Evolutionary conservation across 768 basidiomycete species (phyloP), one percentile per base, ranked within the genome.

Genomic region (Mycena venus): DNA sequence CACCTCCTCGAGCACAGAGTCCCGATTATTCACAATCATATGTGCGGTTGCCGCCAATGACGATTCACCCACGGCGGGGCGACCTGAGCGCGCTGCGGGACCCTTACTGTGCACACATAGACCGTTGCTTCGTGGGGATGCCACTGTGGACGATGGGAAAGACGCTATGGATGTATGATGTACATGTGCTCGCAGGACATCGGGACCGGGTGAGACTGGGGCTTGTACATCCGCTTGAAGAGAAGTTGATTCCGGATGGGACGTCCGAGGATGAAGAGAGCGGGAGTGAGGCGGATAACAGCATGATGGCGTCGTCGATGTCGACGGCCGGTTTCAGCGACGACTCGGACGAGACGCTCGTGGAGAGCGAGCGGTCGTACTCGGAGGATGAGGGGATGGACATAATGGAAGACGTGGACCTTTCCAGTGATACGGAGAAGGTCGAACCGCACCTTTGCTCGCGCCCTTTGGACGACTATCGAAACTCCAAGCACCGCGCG

Each of bases 141-240:
- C 89, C 91, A 4, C 79, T 90, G 58, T 93, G 92, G 90, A 93
- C 93, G 23, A 90, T 94, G 78, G 82, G 86, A 53, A 94, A 94
- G 84, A 88, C 86, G 47, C 76, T 93, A n/a, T 94, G 90, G 85
- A 86, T 91, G 81, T 88, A 88, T 73, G 90, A 92, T 74, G 80
- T 94, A 78, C 88, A 90, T 55, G 80, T 86, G 71, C 79, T 79
- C 11, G 63, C 79, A 11, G 77, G 75, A 51, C 68, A 72, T n/a
- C 79, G 75, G 15, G 23, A 40, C 60, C 58, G 34, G 49, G 71
- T 40, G 19, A 49, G 17, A 63, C 60, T 64, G 17, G 61, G 51
- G 38, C 72, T 32, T 38, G 61, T 14, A 8, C 27, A 27, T n/a
- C 21, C 44, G 44, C 44, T 47, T 19, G 44, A 47, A 21, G 44